These are phyloP conservation scores for Aegilops sharonensis DNA, from an alignment of 176 grass and related monocot genomes.

Conservation along the genomic window DNA sequence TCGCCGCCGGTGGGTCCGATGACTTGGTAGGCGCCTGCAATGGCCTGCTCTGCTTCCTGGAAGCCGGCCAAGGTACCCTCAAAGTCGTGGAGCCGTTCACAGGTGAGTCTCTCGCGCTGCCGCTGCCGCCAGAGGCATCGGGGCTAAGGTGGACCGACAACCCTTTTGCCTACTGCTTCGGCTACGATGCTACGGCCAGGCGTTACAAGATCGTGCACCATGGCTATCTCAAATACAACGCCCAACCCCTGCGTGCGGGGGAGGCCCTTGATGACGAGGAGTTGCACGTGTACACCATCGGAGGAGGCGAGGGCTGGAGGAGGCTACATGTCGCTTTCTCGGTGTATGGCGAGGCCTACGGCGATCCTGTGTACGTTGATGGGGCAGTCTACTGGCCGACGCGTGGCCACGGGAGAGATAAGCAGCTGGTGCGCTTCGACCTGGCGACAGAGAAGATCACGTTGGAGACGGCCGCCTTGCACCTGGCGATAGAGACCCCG, in stretches of 20 bases:
- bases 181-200: neutral
- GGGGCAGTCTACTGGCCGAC: neutral
- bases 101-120: neutral
- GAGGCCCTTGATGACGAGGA: neutral
- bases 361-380: neutral
- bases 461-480: too few species aligned
- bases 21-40: neutral
- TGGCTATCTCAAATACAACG: too few species aligned
- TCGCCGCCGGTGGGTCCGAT: neutral
- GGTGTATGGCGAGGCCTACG: neutral
- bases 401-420: too few species aligned
- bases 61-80: neutral
- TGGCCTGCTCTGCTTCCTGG: conserved; percentile 7
- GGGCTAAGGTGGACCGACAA: neutral
- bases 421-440: too few species aligned
- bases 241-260: neutral
- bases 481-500: too few species aligned
- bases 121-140: neutral
- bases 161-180: neutral
- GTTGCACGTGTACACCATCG: neutral
- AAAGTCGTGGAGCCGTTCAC: neutral
- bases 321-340: neutral
- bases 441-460: too few species aligned
- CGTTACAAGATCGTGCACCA: neutral
- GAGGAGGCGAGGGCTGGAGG: neutral